Conservation (phyloP, 257 asterid species). For the Solanum ossicruentum region DNA sequence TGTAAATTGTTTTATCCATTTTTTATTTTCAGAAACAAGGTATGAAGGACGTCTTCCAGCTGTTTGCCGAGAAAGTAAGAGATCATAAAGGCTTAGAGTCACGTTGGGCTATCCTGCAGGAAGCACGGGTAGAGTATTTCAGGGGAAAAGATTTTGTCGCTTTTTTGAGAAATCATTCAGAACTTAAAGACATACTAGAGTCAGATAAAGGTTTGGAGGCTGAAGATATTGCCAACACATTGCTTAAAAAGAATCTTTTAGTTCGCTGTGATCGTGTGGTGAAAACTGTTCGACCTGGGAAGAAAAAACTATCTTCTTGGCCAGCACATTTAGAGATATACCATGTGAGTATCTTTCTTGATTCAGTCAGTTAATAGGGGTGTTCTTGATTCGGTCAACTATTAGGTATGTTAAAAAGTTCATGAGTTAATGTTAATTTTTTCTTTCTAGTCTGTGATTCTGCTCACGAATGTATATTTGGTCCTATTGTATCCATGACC, state of each 20-base stretch:
- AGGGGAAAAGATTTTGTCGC: conserved; percentile 85
- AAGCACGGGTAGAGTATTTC: conserved; percentile 92
- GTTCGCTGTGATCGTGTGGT: conserved; percentile 97
- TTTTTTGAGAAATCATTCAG: conserved; percentile 72
- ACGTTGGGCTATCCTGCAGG: conserved; percentile 98
- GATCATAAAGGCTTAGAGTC: conserved; percentile 91
- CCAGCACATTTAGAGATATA: conserved; percentile 94
- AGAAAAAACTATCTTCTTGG: conserved; percentile 90
- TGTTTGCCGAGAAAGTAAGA: conserved; percentile 90
- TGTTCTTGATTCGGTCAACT: background rate
- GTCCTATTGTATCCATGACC: background rate
- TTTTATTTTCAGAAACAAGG: conserved; percentile 67
- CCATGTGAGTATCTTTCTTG: conserved; percentile 40
- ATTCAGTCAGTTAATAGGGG: background rate
- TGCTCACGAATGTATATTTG: background rate
- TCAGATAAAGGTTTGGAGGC: conserved; percentile 55
- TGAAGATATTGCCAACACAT: conserved; percentile 67
- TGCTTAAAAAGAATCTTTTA: conserved; percentile 72
- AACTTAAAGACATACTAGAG: conserved; percentile 65
- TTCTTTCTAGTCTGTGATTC: background rate
- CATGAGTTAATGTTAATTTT: background rate
- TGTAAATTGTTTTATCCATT: background rate
- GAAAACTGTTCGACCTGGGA: conserved; percentile 93
- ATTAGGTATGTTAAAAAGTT: background rate
- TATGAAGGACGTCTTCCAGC: conserved; percentile 62